These are phyloP conservation scores for Cercospora sp. DNA, from an alignment of 2,329 filamentous ascomycete genomes.

Conservation along the genomic window DNA sequence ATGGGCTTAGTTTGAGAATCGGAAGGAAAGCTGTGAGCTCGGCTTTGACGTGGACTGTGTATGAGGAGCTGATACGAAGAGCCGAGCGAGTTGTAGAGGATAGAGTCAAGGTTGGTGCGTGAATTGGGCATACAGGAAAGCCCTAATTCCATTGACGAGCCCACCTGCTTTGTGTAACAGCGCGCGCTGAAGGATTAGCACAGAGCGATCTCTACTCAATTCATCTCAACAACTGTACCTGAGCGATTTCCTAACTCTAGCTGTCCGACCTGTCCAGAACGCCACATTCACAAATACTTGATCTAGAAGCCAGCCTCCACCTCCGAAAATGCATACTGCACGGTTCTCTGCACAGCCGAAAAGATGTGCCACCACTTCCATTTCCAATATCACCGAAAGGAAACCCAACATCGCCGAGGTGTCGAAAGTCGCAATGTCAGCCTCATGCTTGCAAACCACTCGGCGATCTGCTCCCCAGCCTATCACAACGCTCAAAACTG, in stretches of 20 bases:
- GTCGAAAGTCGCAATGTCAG: not conserved
- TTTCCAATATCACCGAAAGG: not conserved
- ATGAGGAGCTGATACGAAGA: conserved; percentile 85
- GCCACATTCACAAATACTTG: not conserved
- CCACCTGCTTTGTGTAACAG: not conserved
- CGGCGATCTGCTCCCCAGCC: not conserved
- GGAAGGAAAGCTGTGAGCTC: conserved; percentile 88
- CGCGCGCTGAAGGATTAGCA: not conserved
- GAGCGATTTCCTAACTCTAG: too few species aligned
- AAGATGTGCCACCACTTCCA: not conserved
- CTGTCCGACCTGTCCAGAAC: not conserved
- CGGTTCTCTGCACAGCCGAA: not conserved
- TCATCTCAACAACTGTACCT: not conserved
- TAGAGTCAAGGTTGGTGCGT: conserved; percentile 6
- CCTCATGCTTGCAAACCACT: not conserved
- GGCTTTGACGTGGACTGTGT: conserved; percentile 95
- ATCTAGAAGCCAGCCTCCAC: not conserved
- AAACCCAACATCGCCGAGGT: not conserved
- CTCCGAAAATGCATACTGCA: not conserved
- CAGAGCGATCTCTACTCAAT: not conserved
- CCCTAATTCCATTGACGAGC: not conserved
- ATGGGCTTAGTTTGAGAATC: conserved; percentile 83
- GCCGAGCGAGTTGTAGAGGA: conserved; percentile 52
- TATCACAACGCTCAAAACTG: not conserved
- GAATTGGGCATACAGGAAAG: not conserved